A percentile compares a stretch with the other conserved stretches of the same genome.
Conservation (phyloP, 495 filamentous ascomycete genomes). For the Halenospora varia region DNA sequence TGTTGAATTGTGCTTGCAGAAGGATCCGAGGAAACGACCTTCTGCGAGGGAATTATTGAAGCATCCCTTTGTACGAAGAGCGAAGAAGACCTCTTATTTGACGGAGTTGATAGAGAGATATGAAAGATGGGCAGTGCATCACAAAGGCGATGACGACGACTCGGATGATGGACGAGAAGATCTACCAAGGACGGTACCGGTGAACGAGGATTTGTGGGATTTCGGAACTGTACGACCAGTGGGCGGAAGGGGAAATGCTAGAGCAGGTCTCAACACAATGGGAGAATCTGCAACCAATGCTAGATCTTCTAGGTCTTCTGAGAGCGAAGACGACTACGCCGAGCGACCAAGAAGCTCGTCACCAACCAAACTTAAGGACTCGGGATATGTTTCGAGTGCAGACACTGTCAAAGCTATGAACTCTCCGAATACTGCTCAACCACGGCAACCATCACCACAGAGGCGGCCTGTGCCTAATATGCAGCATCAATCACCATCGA, state of each 20-base stretch:
- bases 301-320: conserved; percentile 42
- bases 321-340: conserved; percentile 43
- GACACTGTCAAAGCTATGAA: conserved; percentile 33
- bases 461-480: conserved; percentile 46
- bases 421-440: conserved; percentile 28
- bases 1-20: conserved; percentile 78
- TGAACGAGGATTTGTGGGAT: conserved; percentile 90
- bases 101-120: conserved; percentile 91
- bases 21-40: conserved; percentile 83
- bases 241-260: conserved; percentile 44
- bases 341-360: conserved; percentile 37
- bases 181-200: conserved; percentile 24
- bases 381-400: conserved; percentile 24
- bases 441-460: conserved; percentile 50
- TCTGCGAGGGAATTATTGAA: conserved; percentile 84
- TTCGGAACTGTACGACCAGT: conserved; percentile 86
- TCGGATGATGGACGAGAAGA: conserved; percentile 41
- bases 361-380: conserved; percentile 38
- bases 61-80: conserved; percentile 83
- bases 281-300: conserved; percentile 71
- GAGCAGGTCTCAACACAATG: conserved; percentile 58
- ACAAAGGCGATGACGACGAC: conserved; percentile 66
- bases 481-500: conserved; percentile 51
- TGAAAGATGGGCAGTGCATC: conserved; percentile 75
- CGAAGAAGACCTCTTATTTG: conserved; percentile 85